A percentile compares a stretch with the other conserved stretches of the same genome.
Conservation (phyloP, 257 asterid genomes). For the Primulina eburnea region DNA sequence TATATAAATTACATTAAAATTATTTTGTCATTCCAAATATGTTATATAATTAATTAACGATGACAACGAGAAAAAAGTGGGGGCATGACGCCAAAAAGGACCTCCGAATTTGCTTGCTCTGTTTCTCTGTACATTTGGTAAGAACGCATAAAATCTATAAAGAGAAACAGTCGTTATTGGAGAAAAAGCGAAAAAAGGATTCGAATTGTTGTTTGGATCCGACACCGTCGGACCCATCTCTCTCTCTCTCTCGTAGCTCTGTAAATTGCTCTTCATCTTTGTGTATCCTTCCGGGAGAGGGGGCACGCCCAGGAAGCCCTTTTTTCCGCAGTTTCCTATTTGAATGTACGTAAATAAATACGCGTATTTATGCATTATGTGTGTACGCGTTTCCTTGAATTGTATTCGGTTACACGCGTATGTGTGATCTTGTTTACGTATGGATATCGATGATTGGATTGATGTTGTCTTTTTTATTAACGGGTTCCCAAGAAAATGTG, state of each 20-base stretch:
- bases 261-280: neutral
- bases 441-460: neutral
- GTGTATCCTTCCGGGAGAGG: neutral
- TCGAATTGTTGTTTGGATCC: neutral
- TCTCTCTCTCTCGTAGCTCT: neutral
- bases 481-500: neutral
- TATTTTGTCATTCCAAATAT: too few relatives aligned
- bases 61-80: neutral
- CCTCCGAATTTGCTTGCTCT: neutral
- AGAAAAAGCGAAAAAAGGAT: neutral
- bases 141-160: neutral
- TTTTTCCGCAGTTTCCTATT: neutral
- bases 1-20: too few relatives aligned
- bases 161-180: neutral
- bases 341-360: neutral
- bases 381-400: neutral
- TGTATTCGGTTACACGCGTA: neutral
- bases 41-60: too few relatives aligned
- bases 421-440: conserved; percentile 10
- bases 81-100: neutral
- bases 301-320: neutral
- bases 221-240: neutral
- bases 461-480: neutral
- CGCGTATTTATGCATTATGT: neutral
- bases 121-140: neutral